Evolutionary conservation across 2,329 filamentous ascomycete genomes (phyloP), one percentile per base, ranked within the genome.

Genomic region (Teratosphaeria gauchensis): DNA sequence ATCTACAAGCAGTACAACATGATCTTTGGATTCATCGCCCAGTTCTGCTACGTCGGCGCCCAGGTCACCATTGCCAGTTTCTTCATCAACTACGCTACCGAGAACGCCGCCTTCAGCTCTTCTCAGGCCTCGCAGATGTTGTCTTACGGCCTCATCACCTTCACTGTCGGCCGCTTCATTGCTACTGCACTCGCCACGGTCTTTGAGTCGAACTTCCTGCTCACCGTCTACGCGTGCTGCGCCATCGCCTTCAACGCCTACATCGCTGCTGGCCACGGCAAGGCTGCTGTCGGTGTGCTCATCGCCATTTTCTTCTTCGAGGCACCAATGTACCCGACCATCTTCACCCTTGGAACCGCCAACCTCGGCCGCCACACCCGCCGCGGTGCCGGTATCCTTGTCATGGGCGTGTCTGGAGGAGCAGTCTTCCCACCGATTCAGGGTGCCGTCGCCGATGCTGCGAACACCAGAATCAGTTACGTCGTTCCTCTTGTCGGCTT

Each of bases 401-500:
- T 74, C 58, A 73, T 73, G 72, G 71, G 71, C 53, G 72, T 74
- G 11, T 69, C 67, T 16, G 71, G 71, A 31, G 57, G 67, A 30
- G 69, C 69, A 24, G 69, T 72, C 53, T 73, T 73, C 63, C 68
- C 70, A n/a, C 71, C 71, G 4, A 72, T 73, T 56, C 70, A 71
- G 60, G 71, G 70, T 58, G 72, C 71, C 56, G 68, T 77, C 52
- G 75, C 74, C 48, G 74, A 76, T 61, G 64, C 71, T 5, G 72
- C 66, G 51, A 67, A 64, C 57, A 77, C 74, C 30, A 65, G 74
- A 4, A 75, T 76, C 65, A 76, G 74, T 14, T 78, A 77, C 65
- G 57, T 78, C 28, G 75, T 77, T 0, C 76, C 76, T 4, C 67
- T 77, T 14, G 69, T 75, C 56, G 76, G 75, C 24, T 78, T 78